Evolutionary conservation across 768 basidiomycete genomes (phyloP).

Genomic region (Tephrocybe sp.): DNA sequence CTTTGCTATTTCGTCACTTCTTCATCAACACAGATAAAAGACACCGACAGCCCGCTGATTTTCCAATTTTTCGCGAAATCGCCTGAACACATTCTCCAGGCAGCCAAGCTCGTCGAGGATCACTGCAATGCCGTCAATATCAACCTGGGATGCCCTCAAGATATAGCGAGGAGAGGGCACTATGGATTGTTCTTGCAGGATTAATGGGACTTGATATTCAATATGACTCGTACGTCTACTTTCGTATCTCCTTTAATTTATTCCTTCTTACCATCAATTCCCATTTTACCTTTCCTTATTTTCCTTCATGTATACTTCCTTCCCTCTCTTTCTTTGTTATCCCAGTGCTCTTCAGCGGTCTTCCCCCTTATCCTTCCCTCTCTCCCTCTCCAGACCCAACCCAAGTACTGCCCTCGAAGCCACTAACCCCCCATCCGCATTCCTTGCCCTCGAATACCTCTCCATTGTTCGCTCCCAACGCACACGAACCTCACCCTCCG

Average conservation of each 20-base stretch:
- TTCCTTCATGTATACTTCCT: too few relatives aligned
- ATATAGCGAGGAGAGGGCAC: conserved; percentile 83
- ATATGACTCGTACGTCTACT: conserved; percentile 68
- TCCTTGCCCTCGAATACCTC: conserved; percentile 86
- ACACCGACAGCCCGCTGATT: conserved; percentile 78
- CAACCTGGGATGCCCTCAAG: conserved; percentile 94
- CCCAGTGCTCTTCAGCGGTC: too few relatives aligned
- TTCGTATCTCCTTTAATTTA: too few relatives aligned
- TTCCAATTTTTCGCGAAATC: conserved; percentile 96
- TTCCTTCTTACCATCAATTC: too few relatives aligned
- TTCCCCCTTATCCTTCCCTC: too few relatives aligned
- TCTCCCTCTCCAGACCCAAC: too few relatives aligned
- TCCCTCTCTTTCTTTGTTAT: too few relatives aligned
- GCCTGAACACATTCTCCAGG: conserved; percentile 70
- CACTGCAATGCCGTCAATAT: conserved; percentile 94
- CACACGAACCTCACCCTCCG: conserved; percentile 59
- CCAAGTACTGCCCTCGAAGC: conserved; percentile 2
- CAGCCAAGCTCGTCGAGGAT: conserved; percentile 74
- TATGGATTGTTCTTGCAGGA: conserved; percentile 94
- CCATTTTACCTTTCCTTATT: too few relatives aligned
- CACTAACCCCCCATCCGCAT: conserved; percentile 56
- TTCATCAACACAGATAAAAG: background rate
- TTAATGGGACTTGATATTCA: conserved; percentile 88
- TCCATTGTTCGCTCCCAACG: conserved; percentile 70
- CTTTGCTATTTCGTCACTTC: too few relatives aligned